Evolutionary conservation across 352 stramenopile genomes (phyloP).

Genomic region (Stramenopiles sp.): DNA sequence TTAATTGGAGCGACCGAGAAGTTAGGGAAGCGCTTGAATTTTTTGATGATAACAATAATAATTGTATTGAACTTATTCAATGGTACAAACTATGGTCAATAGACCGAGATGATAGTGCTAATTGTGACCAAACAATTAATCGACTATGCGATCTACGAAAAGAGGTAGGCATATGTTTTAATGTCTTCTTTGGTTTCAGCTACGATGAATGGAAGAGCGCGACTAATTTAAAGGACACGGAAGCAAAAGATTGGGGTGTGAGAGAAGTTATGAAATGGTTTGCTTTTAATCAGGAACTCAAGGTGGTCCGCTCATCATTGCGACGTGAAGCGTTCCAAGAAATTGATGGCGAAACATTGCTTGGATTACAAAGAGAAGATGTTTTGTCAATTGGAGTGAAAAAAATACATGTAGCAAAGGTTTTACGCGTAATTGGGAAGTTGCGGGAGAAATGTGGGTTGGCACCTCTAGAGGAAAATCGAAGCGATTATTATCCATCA

Average conservation of each 20-base stretch:
- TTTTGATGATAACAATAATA: constrained; percentile 9
- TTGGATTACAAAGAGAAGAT: constrained; percentile 3
- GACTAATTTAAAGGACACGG: background rate
- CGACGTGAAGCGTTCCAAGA: background rate
- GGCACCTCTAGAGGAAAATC: background rate
- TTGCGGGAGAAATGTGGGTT: constrained; percentile 4
- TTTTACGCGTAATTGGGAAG: background rate
- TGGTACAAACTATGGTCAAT: constrained; percentile 12
- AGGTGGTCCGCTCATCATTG: background rate
- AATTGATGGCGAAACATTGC: constrained; percentile 5
- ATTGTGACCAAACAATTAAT: background rate
- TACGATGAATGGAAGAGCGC: constrained; percentile 8
- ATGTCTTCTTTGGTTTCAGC: constrained; percentile 9
- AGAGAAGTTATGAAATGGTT: constrained; percentile 13
- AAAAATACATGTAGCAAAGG: constrained; percentile 2
- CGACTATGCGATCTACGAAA: constrained; percentile 8
- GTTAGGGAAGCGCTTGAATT: constrained; percentile 11
- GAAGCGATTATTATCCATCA: background rate
- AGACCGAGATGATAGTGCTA: background rate
- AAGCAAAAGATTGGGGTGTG: constrained; percentile 4
- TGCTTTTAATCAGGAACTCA: constrained; percentile 1
- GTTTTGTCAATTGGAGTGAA: background rate
- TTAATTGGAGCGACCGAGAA: constrained; percentile 11
- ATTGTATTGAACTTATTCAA: background rate
- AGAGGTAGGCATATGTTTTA: background rate